These are phyloP conservation scores for Xanthoconium purpureum DNA, from an alignment of 768 basidiomycete genomes.

Conservation along the genomic window DNA sequence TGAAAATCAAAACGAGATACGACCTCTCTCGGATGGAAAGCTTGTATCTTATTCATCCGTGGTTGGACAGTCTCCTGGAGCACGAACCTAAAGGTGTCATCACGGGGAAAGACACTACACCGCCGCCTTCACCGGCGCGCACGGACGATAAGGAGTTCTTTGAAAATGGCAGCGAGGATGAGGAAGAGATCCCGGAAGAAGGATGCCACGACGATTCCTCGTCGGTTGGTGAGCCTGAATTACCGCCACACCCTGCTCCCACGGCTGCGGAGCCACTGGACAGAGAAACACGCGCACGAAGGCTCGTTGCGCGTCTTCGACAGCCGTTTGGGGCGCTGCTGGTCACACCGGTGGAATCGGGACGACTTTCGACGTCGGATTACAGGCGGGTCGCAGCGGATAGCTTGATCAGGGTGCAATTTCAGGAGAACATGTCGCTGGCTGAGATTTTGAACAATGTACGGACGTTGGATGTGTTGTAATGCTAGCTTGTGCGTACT, in stretches of 20 bases:
- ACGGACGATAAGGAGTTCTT: too few species aligned
- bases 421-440: not conserved
- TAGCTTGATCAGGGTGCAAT: not conserved
- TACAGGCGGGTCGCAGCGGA: too few species aligned
- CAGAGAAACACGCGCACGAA: too few species aligned
- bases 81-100: too few species aligned
- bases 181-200: not conserved
- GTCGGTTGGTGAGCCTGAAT: not conserved
- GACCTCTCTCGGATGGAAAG: not conserved
- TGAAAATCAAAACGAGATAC: not conserved
- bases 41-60: conserved; percentile 3
- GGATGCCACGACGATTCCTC: not conserved
- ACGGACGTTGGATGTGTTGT: not conserved
- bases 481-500: not conserved
- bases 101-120: too few species aligned
- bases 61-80: not conserved
- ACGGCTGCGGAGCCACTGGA: too few species aligned
- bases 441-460: not conserved
- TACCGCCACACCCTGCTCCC: not conserved
- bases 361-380: too few species aligned
- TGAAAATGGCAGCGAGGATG: not conserved
- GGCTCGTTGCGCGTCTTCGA: too few species aligned
- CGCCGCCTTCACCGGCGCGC: not conserved
- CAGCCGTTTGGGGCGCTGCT: too few species aligned
- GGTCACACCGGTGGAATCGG: too few species aligned